Evolutionary conservation across 306 rosid genomes (phyloP).

Genomic region (Mimosa bimucronata): DNA sequence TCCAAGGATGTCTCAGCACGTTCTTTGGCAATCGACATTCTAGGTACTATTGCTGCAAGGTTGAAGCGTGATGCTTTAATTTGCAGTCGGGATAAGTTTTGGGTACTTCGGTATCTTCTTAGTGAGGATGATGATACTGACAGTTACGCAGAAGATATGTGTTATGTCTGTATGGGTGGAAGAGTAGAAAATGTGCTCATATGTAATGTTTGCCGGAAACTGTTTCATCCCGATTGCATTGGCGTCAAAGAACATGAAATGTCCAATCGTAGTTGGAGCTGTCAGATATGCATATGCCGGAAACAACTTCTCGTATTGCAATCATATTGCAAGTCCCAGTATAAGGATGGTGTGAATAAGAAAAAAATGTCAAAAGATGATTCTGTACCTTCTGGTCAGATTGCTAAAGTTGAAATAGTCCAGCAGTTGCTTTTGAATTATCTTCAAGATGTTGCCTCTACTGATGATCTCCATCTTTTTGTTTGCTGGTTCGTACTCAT

Average conservation of each 20-base stretch:
- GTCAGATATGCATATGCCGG: constrained; percentile 78
- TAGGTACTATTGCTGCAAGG: constrained; percentile 98
- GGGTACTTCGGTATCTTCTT: constrained; percentile 77
- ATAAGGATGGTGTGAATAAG: constrained; percentile 59
- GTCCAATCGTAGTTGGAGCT: constrained; percentile 77
- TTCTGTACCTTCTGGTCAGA: constrained; percentile 45
- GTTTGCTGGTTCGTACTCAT: constrained; percentile 80
- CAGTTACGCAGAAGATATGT: constrained; percentile 59
- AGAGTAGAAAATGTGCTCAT: constrained; percentile 58
- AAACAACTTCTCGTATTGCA: constrained; percentile 85
- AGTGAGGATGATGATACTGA: constrained; percentile 48
- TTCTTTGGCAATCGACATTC: constrained; percentile 92
- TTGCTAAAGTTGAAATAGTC: constrained; percentile 69
- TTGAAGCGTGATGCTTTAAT: constrained; percentile 90
- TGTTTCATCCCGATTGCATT: constrained; percentile 85
- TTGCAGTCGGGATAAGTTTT: constrained; percentile 74
- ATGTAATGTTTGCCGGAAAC: constrained; percentile 81
- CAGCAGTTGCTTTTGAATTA: constrained; percentile 93
- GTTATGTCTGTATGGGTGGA: constrained; percentile 77
- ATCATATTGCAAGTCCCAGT: constrained; percentile 82
- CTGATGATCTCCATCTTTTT: constrained; percentile 90
- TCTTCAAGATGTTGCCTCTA: constrained; percentile 75
- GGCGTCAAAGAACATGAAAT: constrained; percentile 78
- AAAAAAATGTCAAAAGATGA: constrained; percentile 49
- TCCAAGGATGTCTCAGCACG: constrained; percentile 90